phyloP scores from a whole-genome alignment of 495 filamentous ascomycete genomes.

The Astrothelium subdiscretum region DNA sequence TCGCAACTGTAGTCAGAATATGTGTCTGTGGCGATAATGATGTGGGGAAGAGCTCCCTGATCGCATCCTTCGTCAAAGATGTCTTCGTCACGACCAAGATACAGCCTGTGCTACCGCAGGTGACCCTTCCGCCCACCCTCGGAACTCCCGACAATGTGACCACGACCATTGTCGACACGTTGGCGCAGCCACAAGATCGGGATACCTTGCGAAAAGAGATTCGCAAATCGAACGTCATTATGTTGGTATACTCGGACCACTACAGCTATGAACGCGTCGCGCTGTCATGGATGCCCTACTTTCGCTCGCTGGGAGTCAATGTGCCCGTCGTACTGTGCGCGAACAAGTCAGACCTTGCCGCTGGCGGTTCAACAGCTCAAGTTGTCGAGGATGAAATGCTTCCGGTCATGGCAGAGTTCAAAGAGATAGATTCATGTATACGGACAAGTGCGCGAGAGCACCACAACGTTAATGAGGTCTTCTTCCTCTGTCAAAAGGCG shows the following conservation, averaged over 20 bases:
- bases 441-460: conserved; percentile 89
- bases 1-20: conserved; percentile 56
- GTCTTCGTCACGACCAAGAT: conserved; percentile 89
- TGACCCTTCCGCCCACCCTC: conserved; percentile 80
- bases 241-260: conserved; percentile 95
- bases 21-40: conserved; percentile 93
- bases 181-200: conserved; percentile 85
- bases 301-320: conserved; percentile 92
- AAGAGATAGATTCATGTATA: conserved; percentile 96
- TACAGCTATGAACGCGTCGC: conserved; percentile 98
- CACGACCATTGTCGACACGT: conserved; percentile 93
- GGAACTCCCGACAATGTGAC: conserved; percentile 91
- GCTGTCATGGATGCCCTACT: conserved; percentile 95
- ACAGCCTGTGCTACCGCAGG: conserved; percentile 82
- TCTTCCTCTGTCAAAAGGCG: conserved; percentile 97
- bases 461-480: conserved; percentile 90
- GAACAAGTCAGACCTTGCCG: conserved; percentile 78
- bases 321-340: conserved; percentile 93
- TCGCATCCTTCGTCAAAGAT: conserved; percentile 80
- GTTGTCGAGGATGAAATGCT: conserved; percentile 95
- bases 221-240: conserved; percentile 88
- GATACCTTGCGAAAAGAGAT: conserved; percentile 83
- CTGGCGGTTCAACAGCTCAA: conserved; percentile 58
- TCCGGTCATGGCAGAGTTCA: conserved; percentile 95
- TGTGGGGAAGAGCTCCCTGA: conserved; percentile 54